phyloP scores from a whole-genome alignment of 1,284 basidiomycete genomes.

The Cutaneotrichosporon sp. region DNA sequence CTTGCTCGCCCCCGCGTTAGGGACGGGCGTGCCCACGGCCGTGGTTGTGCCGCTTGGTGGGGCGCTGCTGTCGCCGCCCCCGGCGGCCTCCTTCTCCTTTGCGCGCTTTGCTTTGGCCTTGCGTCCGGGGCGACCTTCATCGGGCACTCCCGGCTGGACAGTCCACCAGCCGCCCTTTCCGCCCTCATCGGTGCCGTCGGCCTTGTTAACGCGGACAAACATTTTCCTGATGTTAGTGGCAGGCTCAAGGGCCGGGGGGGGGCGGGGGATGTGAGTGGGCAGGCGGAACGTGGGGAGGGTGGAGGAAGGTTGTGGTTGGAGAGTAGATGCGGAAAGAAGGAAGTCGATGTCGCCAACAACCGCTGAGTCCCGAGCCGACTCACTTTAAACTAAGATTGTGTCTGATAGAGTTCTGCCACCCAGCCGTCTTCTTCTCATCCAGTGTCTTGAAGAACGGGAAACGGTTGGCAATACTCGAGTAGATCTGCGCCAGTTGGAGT shows the following conservation, averaged over 20 bases:
- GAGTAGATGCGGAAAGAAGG: too few species aligned
- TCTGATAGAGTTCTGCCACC: slow-evolving; percentile 48
- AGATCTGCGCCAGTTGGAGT: slow-evolving; percentile 48
- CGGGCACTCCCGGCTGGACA: slow-evolving; percentile 44
- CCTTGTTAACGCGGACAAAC: slow-evolving; percentile 48
- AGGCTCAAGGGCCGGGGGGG: not conserved
- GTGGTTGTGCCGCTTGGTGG: not conserved
- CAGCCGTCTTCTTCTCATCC: slow-evolving; percentile 46
- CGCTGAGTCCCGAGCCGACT: slow-evolving; percentile 9
- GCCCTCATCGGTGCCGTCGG: slow-evolving; percentile 39
- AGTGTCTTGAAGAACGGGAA: slow-evolving; percentile 49
- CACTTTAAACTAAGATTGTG: slow-evolving; percentile 48
- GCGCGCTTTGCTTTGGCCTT: slow-evolving; percentile 39
- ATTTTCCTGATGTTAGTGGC: slow-evolving; percentile 41
- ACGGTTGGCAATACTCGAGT: slow-evolving; percentile 42
- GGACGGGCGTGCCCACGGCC: not conserved
- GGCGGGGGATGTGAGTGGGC: not conserved
- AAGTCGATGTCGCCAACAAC: too few species aligned
- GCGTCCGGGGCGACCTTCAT: slow-evolving; percentile 45
- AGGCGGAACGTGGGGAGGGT: too few species aligned
- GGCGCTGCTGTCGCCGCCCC: not conserved
- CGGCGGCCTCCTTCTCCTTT: not conserved
- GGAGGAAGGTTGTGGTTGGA: not conserved
- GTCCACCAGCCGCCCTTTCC: slow-evolving; percentile 51
- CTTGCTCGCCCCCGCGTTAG: not conserved